Conservation (phyloP, 2,329 filamentous ascomycete species). For the Trichophyton schoenleinii region DNA sequence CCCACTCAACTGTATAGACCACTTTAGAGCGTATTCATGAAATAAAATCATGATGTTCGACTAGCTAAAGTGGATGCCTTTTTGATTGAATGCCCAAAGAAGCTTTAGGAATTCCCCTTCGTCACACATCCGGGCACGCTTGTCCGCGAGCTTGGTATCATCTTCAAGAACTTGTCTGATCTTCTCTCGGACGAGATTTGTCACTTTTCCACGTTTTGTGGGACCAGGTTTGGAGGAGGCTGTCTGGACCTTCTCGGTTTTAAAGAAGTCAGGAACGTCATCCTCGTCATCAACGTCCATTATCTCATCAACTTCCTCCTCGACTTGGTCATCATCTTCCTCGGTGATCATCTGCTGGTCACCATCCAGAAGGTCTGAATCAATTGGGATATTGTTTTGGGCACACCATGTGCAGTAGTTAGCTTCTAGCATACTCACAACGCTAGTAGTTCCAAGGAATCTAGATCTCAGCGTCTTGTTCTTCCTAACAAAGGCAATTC, state of each 20-base stretch:
- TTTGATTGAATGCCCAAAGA: constrained; percentile 72
- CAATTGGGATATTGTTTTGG: constrained; percentile 66
- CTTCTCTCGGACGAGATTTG: constrained; percentile 73
- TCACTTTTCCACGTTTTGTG: constrained; percentile 67
- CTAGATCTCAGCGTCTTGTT: constrained; percentile 79
- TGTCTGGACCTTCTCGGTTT: constrained; percentile 41
- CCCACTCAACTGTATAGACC: neutral
- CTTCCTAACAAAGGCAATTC: constrained; percentile 73
- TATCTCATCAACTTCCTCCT: constrained; percentile 40
- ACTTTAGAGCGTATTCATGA: neutral
- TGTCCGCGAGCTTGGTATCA: constrained; percentile 67
- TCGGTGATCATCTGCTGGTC: constrained; percentile 24
- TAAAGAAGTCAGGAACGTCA: constrained; percentile 74
- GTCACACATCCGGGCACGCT: constrained; percentile 73
- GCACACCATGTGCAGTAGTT: constrained; percentile 90
- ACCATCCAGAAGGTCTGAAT: constrained; percentile 45
- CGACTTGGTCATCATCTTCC: constrained; percentile 19
- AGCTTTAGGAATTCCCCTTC: constrained; percentile 83
- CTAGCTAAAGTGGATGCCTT: constrained; percentile 82
- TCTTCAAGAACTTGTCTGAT: constrained; percentile 72
- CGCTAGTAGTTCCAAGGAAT: constrained; percentile 67
- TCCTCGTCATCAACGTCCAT: constrained; percentile 45
- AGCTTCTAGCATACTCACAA: constrained; percentile 67
- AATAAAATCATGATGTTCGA: neutral
- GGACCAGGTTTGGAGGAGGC: constrained; percentile 42